Evolutionary conservation across 176 grass and related monocot genomes (phyloP), one percentile per base, ranked within the genome.

Genomic region (Raddia guianensis): DNA sequence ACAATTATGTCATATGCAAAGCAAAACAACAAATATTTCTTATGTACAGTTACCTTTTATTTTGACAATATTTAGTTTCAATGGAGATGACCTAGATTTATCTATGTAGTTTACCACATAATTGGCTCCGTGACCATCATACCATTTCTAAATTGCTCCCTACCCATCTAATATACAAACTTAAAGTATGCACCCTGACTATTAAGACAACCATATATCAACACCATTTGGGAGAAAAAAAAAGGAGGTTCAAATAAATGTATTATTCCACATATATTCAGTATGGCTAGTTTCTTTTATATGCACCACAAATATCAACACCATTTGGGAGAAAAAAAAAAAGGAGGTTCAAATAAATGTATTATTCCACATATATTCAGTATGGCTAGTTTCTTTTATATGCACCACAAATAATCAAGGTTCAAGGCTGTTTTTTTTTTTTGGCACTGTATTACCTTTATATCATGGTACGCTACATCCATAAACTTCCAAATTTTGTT

Each of bases 101-200:
- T 59, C 9, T 49, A 32, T 12, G 19, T 62, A 50, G 54, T 62
- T 49, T 12, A 49, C 44, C 3, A 61, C 2, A 1, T 55, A 21
- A 69, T 50, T 61, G 9, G 3, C 61, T 65, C 56, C n/a, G 20
- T 4, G n/a, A 44, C 47, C 37, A 80, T 50, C 18, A 75, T 46
- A 35, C 4, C 20, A 73, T 72, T 14, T 78, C 13, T 13, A 56
- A 79, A 48, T 11, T 66, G 12, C 37, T 56, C 43, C 79, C 56
- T 33, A 70, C 67, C 66, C 74, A 71, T 63, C 53, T 61, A 59
- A 85, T 78, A n/a, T 33, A 73, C 47, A 66, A 33, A 59, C 61
- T 16, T 20, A 3, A 65, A 78, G 59, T 15, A 40, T 3, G 15
- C 3, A 45, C 5, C 12, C 7, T 48, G 37, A 33, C 13, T 52